Conservation (phyloP, 208 protist species). For the Leishmania tropica region DNA sequence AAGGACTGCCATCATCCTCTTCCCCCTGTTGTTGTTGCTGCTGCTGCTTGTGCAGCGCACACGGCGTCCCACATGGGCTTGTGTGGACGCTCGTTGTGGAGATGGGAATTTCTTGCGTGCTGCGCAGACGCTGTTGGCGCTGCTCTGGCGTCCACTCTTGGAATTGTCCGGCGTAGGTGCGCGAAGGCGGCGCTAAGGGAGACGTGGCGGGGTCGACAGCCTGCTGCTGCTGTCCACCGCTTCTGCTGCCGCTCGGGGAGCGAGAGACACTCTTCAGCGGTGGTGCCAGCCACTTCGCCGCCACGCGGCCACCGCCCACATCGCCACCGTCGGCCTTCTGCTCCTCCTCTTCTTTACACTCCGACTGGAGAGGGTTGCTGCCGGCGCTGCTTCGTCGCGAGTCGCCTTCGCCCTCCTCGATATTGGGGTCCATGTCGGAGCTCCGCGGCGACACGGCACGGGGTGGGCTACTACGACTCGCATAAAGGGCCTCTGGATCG, state of each 20-base stretch:
- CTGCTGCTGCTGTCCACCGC: neutral
- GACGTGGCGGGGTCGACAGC: neutral
- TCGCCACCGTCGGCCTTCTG: neutral
- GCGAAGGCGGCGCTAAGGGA: neutral
- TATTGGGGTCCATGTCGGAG: neutral
- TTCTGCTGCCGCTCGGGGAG: constrained; percentile 15
- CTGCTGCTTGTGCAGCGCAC: neutral
- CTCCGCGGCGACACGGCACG: neutral
- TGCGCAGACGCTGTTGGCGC: constrained; percentile 29
- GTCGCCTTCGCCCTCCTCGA: neutral
- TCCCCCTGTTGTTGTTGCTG: neutral
- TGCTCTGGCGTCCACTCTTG: constrained; percentile 22
- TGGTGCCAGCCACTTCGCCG: constrained; percentile 23
- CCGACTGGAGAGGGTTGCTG: neutral
- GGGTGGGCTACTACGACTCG: neutral
- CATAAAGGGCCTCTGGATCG: neutral
- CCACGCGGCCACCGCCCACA: neutral
- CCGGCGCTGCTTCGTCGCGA: neutral
- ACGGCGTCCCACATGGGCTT: neutral
- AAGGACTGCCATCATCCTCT: neutral
- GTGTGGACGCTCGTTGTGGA: neutral
- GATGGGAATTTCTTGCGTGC: constrained; percentile 11
- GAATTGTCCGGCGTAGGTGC: constrained; percentile 25
- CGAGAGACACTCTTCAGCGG: constrained; percentile 32
- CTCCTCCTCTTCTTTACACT: neutral